Percentiles rank a stretch among this genome's conserved stretches.
Conservation (phyloP, 169 alveolate genomes). For the Plasmodium sp. region DNA sequence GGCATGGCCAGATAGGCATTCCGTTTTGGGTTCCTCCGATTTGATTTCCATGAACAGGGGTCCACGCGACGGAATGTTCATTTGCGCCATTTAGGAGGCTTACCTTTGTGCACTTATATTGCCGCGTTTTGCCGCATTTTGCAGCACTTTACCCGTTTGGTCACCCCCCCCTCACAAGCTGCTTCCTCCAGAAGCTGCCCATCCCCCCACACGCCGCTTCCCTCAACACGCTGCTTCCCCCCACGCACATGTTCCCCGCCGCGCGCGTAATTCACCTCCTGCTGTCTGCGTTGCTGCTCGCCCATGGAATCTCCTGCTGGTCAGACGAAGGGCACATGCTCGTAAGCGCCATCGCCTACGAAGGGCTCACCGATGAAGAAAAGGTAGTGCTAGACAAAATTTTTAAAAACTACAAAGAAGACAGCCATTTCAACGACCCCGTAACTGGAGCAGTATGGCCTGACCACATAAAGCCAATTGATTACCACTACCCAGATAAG, state of each 20-base stretch:
- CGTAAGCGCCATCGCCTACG: constrained; percentile 48
- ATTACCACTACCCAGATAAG: constrained; percentile 1
- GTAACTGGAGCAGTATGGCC: constrained; percentile 80
- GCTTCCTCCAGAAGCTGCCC: too few relatives aligned
- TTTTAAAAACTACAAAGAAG: constrained; percentile 66
- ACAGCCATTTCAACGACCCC: constrained; percentile 70
- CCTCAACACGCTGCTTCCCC: too few relatives aligned
- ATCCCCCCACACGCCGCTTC: too few relatives aligned
- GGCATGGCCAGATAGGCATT: background rate
- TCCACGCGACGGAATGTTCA: background rate
- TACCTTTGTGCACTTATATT: background rate
- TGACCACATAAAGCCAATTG: constrained; percentile 76
- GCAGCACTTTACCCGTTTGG: background rate
- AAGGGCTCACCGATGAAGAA: constrained; percentile 16
- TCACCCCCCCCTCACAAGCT: background rate
- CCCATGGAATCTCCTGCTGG: constrained; percentile 25
- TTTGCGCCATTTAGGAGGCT: background rate
- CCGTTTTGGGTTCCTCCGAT: background rate
- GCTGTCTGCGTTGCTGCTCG: background rate
- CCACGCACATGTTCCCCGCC: background rate
- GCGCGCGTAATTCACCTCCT: background rate
- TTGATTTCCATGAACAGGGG: background rate
- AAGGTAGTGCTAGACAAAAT: background rate
- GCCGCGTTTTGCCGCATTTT: background rate
- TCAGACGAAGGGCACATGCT: constrained; percentile 73